Base-by-base conservation (phyloP, 2,329 filamentous ascomycete genomes). In the Exophiala viscosa region DNA sequence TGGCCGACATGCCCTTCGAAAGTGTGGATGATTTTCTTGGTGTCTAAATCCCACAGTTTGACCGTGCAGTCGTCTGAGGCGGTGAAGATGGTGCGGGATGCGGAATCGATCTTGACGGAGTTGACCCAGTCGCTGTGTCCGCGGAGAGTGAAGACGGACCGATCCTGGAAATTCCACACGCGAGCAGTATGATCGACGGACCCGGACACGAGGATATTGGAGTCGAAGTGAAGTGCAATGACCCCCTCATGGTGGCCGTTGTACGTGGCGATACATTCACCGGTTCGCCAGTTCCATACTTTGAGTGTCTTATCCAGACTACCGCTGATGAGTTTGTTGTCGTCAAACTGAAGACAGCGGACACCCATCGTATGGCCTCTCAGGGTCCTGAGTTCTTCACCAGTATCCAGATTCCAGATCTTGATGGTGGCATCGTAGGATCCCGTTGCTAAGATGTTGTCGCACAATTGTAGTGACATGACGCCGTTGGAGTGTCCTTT, bases 101-200 rank as follows among this genome's bases (percentile, higher is more conserved):
- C 73, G 0, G 85, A 80, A 68, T 99, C 90, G 34, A 99, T 82
- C 60, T 87, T 86, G 31, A 97, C 92, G n/a, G 88, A 86, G 70
- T 99, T 99, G 64, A 99, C 91, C 88, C 92, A 97, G 68, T 97
- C 91, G 0, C 79, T 83, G 67, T 99, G 93, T 7, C 91, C 92
- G 18, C 85, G 84, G 10, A 99, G 77, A 46, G 83, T 80, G 62
- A 87, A 95, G 0, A 86, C 87, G 48, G 88, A 85, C 67, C 89
- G 90, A 53, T 87, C 88, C 63, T 87, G 82, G 64, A 95, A 93
- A 69, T 96, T 92, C 81, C 92, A 96, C 41, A 99, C 85, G 67
- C 92, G 90, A 69, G 97, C 86, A 1, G 86, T 92, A 67, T 84
- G 85, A 70, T 99, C 93, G 58, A 91, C 86, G 1, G 90, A 96